These are phyloP conservation scores for Talaromyces nanjingensis DNA, from an alignment of 495 filamentous ascomycete genomes.

Conservation along the genomic window DNA sequence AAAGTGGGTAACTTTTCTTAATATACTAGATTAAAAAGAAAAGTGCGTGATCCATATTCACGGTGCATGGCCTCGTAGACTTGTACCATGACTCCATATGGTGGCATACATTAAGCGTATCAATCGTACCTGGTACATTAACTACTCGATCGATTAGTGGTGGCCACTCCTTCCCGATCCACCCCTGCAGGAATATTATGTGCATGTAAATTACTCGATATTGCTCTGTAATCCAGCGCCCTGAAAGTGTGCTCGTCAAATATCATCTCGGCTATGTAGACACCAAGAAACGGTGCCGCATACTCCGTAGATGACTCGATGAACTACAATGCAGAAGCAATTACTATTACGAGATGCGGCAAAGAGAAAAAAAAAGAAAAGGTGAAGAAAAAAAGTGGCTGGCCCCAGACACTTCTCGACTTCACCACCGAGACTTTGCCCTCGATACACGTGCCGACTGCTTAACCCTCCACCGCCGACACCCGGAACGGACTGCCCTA, in stretches of 20 bases:
- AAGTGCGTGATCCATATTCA: neutral
- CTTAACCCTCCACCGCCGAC: neutral
- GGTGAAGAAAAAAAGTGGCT: neutral
- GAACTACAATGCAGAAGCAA: neutral
- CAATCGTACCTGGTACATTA: neutral
- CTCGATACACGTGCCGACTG: conserved; percentile 1
- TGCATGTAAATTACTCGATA: neutral
- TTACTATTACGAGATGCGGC: neutral
- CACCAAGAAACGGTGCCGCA: neutral
- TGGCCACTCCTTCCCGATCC: neutral
- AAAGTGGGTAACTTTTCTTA: neutral
- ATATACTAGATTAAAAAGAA: neutral
- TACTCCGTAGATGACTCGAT: too few relatives aligned
- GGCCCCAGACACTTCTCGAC: neutral
- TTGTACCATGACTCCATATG: too few relatives aligned
- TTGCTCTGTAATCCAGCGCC: neutral
- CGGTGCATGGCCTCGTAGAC: neutral
- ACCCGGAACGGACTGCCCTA: neutral
- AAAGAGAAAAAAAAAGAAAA: neutral
- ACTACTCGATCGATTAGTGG: neutral
- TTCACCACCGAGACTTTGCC: neutral
- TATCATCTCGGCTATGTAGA: neutral
- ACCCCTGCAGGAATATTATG: too few relatives aligned
- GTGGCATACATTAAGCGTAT: neutral
- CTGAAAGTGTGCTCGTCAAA: neutral